Base-by-base conservation (phyloP, 352 stramenopile species). In the Achlya hypogyna region DNA sequence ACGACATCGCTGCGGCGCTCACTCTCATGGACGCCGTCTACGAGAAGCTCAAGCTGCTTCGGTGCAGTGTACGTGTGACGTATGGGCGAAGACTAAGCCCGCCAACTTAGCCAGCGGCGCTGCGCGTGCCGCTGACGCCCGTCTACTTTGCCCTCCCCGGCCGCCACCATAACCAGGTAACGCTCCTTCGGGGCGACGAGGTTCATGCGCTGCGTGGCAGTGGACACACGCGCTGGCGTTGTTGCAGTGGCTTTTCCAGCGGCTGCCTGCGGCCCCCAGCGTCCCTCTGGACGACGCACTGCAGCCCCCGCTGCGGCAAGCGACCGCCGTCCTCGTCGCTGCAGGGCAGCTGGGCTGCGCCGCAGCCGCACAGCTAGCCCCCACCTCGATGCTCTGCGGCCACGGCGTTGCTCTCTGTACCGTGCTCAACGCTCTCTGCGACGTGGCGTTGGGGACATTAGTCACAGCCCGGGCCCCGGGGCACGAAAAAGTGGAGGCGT, bases 1-100 rank as follows among this genome's bases (percentile, higher is more conserved):
- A 47, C 23, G 32, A 51, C 23, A 25, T 23, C 3, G 40, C 32
- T 4, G 8, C 28, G 2, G 25, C 52, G 20, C 23, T 53, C 23
- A 62, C 62, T 20, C 70, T 71, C 6, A 91, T 89, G 79, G 84
- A 93, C 51, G 27, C 86, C 10, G 58, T 91, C 51, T 88, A 86
- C 38, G 84, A 91, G n/a, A 78, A 72, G 1, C 69, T 93, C 14
- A 79, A 72, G 53, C 71, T 93, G 1, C 74, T 91, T 23, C 62
- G 53, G 2, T 79, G 78, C 47, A 73, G 86, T 23, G 62, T 74
- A 47, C 32, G 10, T 40, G 27, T 8, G 6, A 6, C 16, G 6
- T 16, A 16, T 34, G 29, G 6, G 23, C 29, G 23, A 54, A 54
- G 23, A 54, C 49, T 54, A 16, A 6, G 16, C 16, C 23, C 49